Base-by-base conservation (phyloP, 169 alveolate genomes). In the Prorocentrum cordatum region DNA sequence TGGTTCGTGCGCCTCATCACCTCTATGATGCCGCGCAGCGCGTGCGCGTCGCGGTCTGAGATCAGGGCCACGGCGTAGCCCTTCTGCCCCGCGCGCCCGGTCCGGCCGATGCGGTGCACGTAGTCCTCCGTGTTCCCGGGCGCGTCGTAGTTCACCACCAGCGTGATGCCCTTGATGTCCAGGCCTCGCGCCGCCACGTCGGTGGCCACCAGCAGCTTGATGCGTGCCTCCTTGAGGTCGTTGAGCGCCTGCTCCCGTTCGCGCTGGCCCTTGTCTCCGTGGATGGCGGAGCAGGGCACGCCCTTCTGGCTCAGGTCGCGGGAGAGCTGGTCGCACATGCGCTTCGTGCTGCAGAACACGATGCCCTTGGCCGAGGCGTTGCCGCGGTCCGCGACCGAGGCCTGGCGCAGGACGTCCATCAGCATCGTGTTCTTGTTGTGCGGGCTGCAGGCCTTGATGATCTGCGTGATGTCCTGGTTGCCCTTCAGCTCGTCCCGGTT, bases 111-210 rank as follows among this genome's bases (percentile, higher is more conserved):
- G 38, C 88, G 88, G 45, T 79, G 88, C 77, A 79, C 88, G 31
- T 79, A 79, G 45, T 79, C 88, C 79, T 80, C 90, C 9, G 90
- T 80, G 54, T 80, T 80, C 68, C 90, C 79, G 1, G 90, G 90
- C 33, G 90, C 80, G 75, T 80, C 90, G n/a, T 62, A 80, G 90
- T 80, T 80, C 64, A 80, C 90, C 66, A 80, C 90, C 70, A 80
- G 62, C 1, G 90, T 80, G 66, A 80, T 77, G 66, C 89, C 89
- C 61, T 80, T 80, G 62, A 80, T 27, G 89, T 80, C 89, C 50
- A 80, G 39, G 16, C 89, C 89, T 27, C 89, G 89, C 18, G 89
- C 89, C 22, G 89, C 89, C 29, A 80, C 89, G 42, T 80, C 89
- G 7, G 89, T 80, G 47, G 89, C 89, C n/a, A 22, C 38, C 59